Evolutionary conservation across 345 rosid species (phyloP), one percentile per base, ranked within the genome.

Genomic region (Linum tenue): DNA sequence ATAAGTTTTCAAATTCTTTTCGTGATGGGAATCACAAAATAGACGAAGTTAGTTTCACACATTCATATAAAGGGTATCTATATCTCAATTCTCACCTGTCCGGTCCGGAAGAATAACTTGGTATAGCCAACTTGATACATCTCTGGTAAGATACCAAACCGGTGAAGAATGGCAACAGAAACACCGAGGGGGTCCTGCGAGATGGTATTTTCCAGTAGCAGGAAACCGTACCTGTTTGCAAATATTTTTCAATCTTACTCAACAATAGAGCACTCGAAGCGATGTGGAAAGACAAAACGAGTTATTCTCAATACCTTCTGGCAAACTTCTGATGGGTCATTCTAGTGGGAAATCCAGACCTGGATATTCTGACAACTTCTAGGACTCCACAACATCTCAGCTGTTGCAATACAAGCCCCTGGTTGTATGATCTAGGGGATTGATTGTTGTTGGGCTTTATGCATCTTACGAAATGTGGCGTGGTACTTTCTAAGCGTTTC

Each of bases 121-220:
- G 63, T 60, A 38, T 39, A 60, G 7, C 63, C 63, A 60, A 60
- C 63, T 60, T 60, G 63, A 60, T 60, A 39, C 63, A 39, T 60
- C n/a, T 39, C 43, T 2, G 43, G 41, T 14, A 60, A 36, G 63
- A 60, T 39, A 14, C 63, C 63, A 60, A 60, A 60, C 63, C 37
- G 63, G 63, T 60, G 63, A 37, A 60, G 63, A 60, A 60, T 60
- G 12, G 63, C 43, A 3, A 60, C 63, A 31, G 63, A 60, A 17
- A 60, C 63, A 8, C 43, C 39, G 10, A 60, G 40, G 5, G 40
- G 63, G 39, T 37, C 63, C 42, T 7, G 63, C 8, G 63, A 7
- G 9, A 42, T 38, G 15, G 39, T 42, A 60, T 38, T 60, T 38
- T 60, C 63, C 40, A 36, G 41, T 38, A 60, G 41, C 12, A 60